Percentiles rank a stretch among this genome's conserved stretches.
Evolutionary conservation across 1,284 basidiomycete species (phyloP).

Genomic region (Puccinia brachypodii): DNA sequence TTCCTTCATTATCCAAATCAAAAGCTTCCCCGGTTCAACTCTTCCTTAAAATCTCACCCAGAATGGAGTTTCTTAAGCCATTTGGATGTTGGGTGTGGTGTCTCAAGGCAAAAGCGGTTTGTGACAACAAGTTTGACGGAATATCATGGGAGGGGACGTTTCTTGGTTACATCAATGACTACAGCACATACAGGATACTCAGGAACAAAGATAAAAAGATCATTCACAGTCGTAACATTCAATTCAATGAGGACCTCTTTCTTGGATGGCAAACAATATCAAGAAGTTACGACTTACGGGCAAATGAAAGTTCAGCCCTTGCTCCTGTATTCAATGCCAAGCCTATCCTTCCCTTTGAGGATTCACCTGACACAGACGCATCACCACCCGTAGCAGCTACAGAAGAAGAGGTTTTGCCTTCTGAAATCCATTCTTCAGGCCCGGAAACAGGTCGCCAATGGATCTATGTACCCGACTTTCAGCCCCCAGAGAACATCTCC

Average conservation of each 20-base stretch:
- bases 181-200: not conserved
- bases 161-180: not conserved
- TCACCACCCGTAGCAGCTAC: not conserved
- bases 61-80: not conserved
- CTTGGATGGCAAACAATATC: not conserved
- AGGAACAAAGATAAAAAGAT: not conserved
- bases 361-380: not conserved
- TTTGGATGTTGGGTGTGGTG: conserved; percentile 4
- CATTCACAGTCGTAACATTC: not conserved
- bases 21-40: not conserved
- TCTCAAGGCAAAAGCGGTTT: not conserved
- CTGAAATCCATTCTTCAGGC: not conserved
- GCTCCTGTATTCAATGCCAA: not conserved
- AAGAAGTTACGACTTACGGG: not conserved
- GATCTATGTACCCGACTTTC: not conserved
- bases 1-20: conserved; percentile 41
- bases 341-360: not conserved
- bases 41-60: not conserved
- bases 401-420: not conserved
- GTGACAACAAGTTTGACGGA: not conserved
- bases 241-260: not conserved
- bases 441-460: not conserved
- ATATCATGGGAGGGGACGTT: not conserved
- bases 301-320: not conserved
- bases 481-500: not conserved